These are phyloP conservation scores for Dichomitus squalens DNA, from an alignment of 1,284 basidiomycete genomes.

Conservation along the genomic window DNA sequence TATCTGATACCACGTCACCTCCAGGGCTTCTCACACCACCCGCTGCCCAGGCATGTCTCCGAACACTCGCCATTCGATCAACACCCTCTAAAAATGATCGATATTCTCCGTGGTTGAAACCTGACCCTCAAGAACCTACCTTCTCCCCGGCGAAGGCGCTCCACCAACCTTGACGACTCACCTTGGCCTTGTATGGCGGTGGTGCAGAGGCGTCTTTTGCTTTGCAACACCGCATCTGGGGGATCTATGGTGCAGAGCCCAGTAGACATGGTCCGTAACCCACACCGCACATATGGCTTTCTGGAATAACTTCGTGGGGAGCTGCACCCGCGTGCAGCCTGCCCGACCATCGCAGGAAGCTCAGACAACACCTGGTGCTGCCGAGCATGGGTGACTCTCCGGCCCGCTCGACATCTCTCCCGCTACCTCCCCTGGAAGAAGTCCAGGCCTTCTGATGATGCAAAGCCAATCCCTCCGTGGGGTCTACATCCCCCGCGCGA, in stretches of 20 bases:
- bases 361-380: background rate
- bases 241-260: background rate
- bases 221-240: too few relatives aligned
- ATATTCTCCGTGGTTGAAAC: background rate
- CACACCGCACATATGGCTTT: conserved; percentile 11
- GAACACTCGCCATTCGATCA: background rate
- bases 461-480: conserved; percentile 2
- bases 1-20: background rate
- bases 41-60: background rate
- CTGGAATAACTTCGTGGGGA: conserved; percentile 6
- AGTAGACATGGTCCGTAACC: background rate
- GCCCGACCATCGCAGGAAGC: conserved; percentile 25
- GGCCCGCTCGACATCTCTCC: conserved; percentile 9
- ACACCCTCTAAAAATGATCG: background rate
- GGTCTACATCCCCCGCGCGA: conserved; percentile 21
- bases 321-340: conserved; percentile 11
- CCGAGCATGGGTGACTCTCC: conserved; percentile 1
- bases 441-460: conserved; percentile 15
- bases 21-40: background rate
- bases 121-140: background rate
- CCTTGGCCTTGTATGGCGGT: background rate
- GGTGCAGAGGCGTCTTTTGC: too few relatives aligned
- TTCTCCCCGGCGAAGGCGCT: background rate
- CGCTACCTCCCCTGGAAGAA: conserved; percentile 5
- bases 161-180: background rate